These are phyloP conservation scores for Debaryomyces singareniensis DNA, from an alignment of 1,139 yeast genomes.

Conservation along the genomic window DNA sequence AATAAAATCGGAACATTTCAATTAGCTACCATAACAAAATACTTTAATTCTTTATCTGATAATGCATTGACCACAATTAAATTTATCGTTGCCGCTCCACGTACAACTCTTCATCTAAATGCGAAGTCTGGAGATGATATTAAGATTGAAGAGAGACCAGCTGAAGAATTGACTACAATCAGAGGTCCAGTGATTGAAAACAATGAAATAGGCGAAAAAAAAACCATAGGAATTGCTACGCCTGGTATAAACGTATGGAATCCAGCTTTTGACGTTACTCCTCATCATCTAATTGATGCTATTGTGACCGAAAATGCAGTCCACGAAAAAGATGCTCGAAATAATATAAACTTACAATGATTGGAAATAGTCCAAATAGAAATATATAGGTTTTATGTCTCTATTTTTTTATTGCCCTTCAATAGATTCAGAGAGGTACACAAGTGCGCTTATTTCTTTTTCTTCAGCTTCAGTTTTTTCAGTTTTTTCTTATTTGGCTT, in stretches of 20 bases:
- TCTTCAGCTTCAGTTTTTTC: conserved; percentile 5
- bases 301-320: conserved; percentile 77
- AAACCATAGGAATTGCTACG: conserved; percentile 74
- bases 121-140: conserved; percentile 68
- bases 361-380: too few relatives aligned
- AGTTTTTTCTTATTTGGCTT: too few relatives aligned
- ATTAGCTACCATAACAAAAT: conserved; percentile 59
- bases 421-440: too few relatives aligned
- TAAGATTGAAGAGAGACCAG: conserved; percentile 82
- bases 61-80: conserved; percentile 49
- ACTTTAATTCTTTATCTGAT: conserved; percentile 32
- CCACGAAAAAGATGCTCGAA: conserved; percentile 36
- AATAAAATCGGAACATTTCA: conserved; percentile 97
- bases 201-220: conserved; percentile 37
- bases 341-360: conserved; percentile 38
- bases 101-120: conserved; percentile 73
- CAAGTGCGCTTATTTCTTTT: conserved; percentile 1
- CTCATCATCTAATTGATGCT: conserved; percentile 73
- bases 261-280: conserved; percentile 94
- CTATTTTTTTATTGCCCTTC: conserved; percentile 1
- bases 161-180: conserved; percentile 68
- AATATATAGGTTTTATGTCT: too few relatives aligned
- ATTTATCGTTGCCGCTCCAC: conserved; percentile 93
- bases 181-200: conserved; percentile 50
- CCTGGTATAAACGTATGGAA: conserved; percentile 87